Base-by-base conservation (phyloP, 768 basidiomycete genomes). In the Terana coerulea region DNA sequence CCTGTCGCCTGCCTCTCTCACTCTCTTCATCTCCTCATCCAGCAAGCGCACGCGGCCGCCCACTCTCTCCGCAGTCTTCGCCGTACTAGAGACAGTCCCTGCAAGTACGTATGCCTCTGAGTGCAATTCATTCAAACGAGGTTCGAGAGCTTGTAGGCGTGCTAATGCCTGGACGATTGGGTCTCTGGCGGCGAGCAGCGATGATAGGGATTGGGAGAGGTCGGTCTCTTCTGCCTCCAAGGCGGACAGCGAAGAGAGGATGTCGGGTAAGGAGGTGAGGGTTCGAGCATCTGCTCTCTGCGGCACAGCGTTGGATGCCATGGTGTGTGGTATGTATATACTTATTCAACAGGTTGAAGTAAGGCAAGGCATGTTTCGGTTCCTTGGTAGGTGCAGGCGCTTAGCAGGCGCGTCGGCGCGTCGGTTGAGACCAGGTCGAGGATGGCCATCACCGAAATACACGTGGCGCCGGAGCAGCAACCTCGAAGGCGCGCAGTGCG, bases 1-100 rank as follows among this genome's bases (percentile, higher is more conserved):
- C 45, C 91, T 80, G 52, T 98, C 97, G n/a, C 81, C 83, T 12
- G 94, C 91, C 65, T 92, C 89, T 17, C 85, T 78, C 15, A 99
- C 89, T 49, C 92, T 77, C 15, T 83, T 76, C 84, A 98, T 95
- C 72, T 98, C 93, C 64, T 92, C 87, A 64, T 99, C 97, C 37
- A 99, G 76, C 5, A 81, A 76, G 25, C 88, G 77, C 21, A 99
- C 97, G 43, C 86, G 85, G 28, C 91, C 88, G n/a, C 95, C 92
- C 7, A 99, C 89, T 42, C 95, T 76, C 60, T 94, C 84, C 10
- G 88, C 90, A 10, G 86, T 95, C 57, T 79, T 73, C 1, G 85
- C 89, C 1, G 88, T 92, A n/a, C 69, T 73, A 4, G 78, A 78
- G 14, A 92, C 90, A 51, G 77, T 84, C 3, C 64, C 59, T 12